These are phyloP conservation scores for Scolecobasidium constrictum DNA, from an alignment of 2,329 filamentous ascomycete species.

Conservation along the genomic window DNA sequence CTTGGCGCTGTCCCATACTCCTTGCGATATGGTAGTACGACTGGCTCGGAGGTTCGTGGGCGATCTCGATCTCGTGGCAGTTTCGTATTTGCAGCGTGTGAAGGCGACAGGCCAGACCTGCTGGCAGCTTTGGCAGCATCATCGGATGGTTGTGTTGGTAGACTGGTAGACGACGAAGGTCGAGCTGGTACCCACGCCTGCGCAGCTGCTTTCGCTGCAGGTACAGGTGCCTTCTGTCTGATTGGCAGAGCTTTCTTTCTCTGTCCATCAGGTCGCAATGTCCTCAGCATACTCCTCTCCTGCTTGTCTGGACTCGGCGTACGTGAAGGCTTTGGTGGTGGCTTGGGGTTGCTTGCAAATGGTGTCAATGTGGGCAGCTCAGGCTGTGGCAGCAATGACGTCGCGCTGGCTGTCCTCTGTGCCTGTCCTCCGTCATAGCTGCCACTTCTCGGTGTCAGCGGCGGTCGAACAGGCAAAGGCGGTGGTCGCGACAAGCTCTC, in stretches of 20 bases:
- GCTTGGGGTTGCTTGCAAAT: conserved; percentile 24
- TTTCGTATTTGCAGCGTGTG: neutral
- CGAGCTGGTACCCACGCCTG: conserved; percentile 40
- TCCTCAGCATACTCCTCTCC: conserved; percentile 42
- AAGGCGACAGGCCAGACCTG: neutral
- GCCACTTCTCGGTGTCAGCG: conserved; percentile 27
- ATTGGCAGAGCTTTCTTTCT: conserved; percentile 28
- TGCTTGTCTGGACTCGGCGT: conserved; percentile 54
- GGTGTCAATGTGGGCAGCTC: conserved; percentile 21
- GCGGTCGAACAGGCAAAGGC: conserved; percentile 46
- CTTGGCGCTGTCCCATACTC: conserved; percentile 3
- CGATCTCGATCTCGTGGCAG: neutral
- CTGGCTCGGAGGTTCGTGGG: conserved; percentile 1
- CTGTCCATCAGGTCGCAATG: conserved; percentile 31
- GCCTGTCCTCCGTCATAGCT: conserved; percentile 1
- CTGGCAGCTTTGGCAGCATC: conserved; percentile 5
- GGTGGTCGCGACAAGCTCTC: conserved; percentile 65
- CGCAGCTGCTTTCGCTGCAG: conserved; percentile 51
- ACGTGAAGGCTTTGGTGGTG: conserved; percentile 30
- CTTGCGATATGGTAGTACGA: conserved; percentile 1
- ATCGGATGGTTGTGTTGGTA: conserved; percentile 9
- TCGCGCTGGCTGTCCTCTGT: neutral
- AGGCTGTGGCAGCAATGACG: conserved; percentile 12
- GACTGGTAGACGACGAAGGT: conserved; percentile 1
- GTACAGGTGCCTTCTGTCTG: conserved; percentile 29